Evolutionary conservation across 179 eudicot species (phyloP).

Genomic region (Heliamphora pulchella): DNA sequence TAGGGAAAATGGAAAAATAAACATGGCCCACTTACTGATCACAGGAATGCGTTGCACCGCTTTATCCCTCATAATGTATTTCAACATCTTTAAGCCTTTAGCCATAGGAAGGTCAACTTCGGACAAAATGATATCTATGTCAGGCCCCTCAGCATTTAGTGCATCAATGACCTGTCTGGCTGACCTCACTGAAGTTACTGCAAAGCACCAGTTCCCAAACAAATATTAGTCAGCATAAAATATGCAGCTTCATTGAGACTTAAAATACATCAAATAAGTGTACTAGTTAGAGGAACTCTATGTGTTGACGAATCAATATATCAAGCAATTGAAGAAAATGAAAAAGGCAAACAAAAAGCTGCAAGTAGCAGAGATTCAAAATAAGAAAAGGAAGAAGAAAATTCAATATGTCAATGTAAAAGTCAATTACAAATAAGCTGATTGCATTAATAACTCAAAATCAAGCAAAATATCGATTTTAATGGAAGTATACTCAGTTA

Average conservation of each 20-base stretch:
- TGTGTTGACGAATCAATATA: not conserved
- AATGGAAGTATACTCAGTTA: too few relatives aligned
- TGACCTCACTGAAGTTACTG: constrained; percentile 85
- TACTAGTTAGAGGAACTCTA: not conserved
- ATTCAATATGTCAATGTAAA: not conserved
- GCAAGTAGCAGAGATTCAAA: not conserved
- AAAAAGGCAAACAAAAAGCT: not conserved
- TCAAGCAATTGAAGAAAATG: not conserved
- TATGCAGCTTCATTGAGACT: not conserved
- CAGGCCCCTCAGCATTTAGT: constrained; percentile 88
- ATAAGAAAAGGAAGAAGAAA: not conserved
- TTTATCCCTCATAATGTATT: constrained; percentile 77
- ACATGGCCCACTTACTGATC: constrained; percentile 52
- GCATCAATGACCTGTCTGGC: constrained; percentile 97
- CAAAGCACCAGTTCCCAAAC: constrained; percentile 17
- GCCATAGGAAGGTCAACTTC: constrained; percentile 95
- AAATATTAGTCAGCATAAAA: constrained; percentile 11
- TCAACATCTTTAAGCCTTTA: constrained; percentile 85
- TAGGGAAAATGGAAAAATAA: not conserved
- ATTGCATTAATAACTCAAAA: not conserved
- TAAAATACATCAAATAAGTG: not conserved
- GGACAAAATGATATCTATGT: constrained; percentile 82
- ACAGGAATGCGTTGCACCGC: constrained; percentile 86
- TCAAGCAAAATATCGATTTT: not conserved
- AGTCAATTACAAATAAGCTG: not conserved